Conservation (phyloP, 148 eudicot species). For the Limonium bicolor region DNA sequence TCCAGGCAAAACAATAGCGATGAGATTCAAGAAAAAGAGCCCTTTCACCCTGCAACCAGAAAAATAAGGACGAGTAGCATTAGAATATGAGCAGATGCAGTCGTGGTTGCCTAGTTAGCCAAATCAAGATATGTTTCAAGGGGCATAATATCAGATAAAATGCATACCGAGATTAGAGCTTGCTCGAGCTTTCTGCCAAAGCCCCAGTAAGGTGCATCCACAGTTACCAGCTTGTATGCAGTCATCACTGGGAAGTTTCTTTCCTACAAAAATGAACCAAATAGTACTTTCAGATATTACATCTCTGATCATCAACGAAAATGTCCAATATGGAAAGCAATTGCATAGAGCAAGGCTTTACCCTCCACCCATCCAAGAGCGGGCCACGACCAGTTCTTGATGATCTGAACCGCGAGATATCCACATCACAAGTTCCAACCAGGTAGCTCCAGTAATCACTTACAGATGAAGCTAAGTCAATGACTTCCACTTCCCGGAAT, state of each 20-base stretch:
- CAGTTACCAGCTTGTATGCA: conserved; percentile 57
- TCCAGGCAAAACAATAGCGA: conserved; percentile 46
- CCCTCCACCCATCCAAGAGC: conserved; percentile 58
- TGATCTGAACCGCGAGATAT: conserved; percentile 45
- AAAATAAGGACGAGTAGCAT: not conserved
- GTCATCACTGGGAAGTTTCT: conserved; percentile 44
- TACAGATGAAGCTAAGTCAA: conserved; percentile 37
- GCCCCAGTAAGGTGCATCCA: conserved; percentile 67
- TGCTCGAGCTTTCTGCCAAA: conserved; percentile 50
- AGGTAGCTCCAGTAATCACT: conserved; percentile 59
- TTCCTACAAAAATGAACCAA: too few relatives aligned
- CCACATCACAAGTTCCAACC: conserved; percentile 26
- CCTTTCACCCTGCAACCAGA: conserved; percentile 41
- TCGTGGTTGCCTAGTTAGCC: not conserved
- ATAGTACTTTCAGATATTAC: too few relatives aligned
- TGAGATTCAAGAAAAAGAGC: conserved; percentile 60
- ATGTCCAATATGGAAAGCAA: not conserved
- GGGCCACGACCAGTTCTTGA: conserved; percentile 49
- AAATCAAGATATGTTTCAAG: not conserved
- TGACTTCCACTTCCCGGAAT: conserved; percentile 35
- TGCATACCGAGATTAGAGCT: conserved; percentile 35
- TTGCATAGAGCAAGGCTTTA: conserved; percentile 1
- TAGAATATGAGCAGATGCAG: not conserved
- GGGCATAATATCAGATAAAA: not conserved
- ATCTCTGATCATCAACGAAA: not conserved